Base-by-base conservation (phyloP, 495 filamentous ascomycete species). In the Pyrenula aspistea region DNA sequence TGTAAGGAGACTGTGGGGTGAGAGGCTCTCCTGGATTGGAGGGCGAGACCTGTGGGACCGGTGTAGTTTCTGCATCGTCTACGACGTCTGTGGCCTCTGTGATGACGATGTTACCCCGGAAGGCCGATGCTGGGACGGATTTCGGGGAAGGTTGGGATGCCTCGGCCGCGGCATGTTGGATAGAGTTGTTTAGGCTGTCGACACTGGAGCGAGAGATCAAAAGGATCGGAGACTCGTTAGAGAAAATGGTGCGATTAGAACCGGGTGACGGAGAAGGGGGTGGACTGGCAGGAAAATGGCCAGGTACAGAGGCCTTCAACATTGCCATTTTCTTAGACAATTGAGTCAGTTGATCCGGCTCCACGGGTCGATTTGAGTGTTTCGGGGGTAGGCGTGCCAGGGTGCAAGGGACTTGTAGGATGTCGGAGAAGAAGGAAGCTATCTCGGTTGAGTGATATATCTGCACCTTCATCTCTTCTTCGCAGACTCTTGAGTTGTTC, bases 221-320 rank as follows among this genome's bases (percentile, higher is more conserved):
- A 0, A 98, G 78, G 53, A 98, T 93, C 0, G 93, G 92, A 51
- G 85, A 90, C 65, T 98, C 93, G 63, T 98, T 98, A 12, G 90
- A 86, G 1, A 90, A 71, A 51, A 96, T 89, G 1, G 83, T 69
- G 62, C n/a, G 70, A 71, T n/a, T 90, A 58, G 2, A 88, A 73
- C 50, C 91, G 77, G 64, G 90, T 91, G n/a, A 80, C 79, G 20
- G 62, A 64, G 21, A 82, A 80, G 10, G 77, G 67, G 8, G 75
- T 76, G 2, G 82, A 77, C 3, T 76, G 62, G 25, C 57, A 53
- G 24, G 36, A 25, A 22, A 31, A 49, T 12, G 24, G 15, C n/a
- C 22, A 36, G 48, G 25, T 2, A 49, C 61, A 64, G 55, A 67
- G 62, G 15, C 56, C 51, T 12, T 62, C 53, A 48, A 64, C 64